These are phyloP conservation scores for Blastobotrys aristatus DNA, from an alignment of 1,139 yeast genomes.

Conservation along the genomic window DNA sequence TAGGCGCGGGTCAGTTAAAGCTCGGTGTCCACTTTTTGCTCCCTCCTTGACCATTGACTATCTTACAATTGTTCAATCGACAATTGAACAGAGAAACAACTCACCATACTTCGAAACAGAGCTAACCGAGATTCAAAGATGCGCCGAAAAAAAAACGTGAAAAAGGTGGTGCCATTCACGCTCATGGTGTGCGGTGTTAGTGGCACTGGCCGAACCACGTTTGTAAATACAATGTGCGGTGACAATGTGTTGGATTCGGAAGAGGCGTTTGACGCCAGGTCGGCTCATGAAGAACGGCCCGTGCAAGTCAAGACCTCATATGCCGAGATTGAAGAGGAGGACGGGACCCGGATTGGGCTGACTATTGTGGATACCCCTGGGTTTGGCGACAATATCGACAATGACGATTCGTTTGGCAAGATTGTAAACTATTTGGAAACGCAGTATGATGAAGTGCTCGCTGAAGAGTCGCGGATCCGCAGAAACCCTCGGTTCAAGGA, in stretches of 20 bases:
- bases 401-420: slow-evolving; percentile 61
- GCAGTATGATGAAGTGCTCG: slow-evolving; percentile 84
- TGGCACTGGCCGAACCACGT: slow-evolving; percentile 77
- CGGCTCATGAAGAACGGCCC: slow-evolving; percentile 45
- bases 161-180: slow-evolving; percentile 77
- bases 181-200: slow-evolving; percentile 68
- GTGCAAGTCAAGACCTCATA: slow-evolving; percentile 46
- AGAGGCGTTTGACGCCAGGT: slow-evolving; percentile 38
- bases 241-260: slow-evolving; percentile 47
- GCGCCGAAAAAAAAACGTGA: slow-evolving; percentile 68
- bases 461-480: slow-evolving; percentile 86
- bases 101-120: no score
- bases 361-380: slow-evolving; percentile 80
- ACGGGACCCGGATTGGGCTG: slow-evolving; percentile 30
- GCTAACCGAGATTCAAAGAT: slow-evolving; percentile 1
- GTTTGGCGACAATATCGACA: slow-evolving; percentile 68
- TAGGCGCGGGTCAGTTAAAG: no score
- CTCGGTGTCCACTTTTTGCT: no score
- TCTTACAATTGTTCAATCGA: no score
- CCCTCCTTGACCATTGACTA: no score
- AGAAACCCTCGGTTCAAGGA: slow-evolving; percentile 75
- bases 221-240: slow-evolving; percentile 77
- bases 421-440: slow-evolving; percentile 72
- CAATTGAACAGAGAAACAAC: no score
- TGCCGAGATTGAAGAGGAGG: slow-evolving; percentile 40